Evolutionary conservation across 805 yeast genomes (phyloP).

Genomic region (Groenewaldozyma tartarivorans): DNA sequence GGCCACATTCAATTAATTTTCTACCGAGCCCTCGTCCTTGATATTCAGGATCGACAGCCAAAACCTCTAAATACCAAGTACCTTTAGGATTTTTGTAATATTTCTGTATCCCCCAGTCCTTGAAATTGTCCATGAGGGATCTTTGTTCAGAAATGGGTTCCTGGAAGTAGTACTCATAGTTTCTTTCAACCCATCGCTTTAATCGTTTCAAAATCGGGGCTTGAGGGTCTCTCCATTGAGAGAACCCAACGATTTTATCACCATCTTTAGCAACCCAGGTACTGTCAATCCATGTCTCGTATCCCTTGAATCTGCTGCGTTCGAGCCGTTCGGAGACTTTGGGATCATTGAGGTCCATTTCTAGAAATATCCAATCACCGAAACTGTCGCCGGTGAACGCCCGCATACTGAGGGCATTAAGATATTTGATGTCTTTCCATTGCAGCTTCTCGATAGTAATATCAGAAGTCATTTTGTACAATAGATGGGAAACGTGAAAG

Average conservation of each 20-base stretch:
- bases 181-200: background rate
- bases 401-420: no score
- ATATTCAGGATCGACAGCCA: slow-evolving; percentile 3
- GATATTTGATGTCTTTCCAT: no score
- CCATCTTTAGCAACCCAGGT: slow-evolving; percentile 1
- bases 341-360: no score
- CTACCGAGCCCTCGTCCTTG: slow-evolving; percentile 4
- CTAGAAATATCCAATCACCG: no score
- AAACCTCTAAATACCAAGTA: slow-evolving; percentile 3
- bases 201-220: background rate
- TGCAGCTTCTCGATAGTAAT: no score
- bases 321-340: no score
- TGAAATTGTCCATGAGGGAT: background rate
- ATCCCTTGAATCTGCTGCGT: no score
- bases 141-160: background rate
- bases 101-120: background rate
- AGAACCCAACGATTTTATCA: slow-evolving; percentile 1
- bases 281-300: background rate
- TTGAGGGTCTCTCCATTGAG: slow-evolving; percentile 2
- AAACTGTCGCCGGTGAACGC: no score
- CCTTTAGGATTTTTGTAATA: background rate
- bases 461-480: no score
- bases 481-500: no score
- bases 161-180: background rate
- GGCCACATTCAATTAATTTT: background rate